Percentiles rank a stretch among this genome's conserved stretches.
Evolutionary conservation across 441 rosid genomes (phyloP).

Genomic region (Corymbia calophylla): DNA sequence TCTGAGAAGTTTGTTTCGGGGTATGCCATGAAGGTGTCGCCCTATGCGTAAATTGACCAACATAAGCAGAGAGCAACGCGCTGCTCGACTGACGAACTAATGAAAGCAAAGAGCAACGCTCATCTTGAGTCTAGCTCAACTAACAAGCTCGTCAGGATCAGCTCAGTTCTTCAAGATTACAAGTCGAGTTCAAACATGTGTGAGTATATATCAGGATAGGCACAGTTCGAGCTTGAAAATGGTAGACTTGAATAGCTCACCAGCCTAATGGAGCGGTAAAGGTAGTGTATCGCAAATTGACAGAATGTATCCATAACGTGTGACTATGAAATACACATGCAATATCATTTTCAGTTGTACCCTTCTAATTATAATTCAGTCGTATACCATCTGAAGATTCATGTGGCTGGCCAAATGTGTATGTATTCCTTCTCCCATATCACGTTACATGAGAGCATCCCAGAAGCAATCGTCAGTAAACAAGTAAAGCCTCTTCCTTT

Average conservation of each 20-base stretch:
- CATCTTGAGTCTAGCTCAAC: not conserved
- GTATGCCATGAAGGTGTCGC: not conserved
- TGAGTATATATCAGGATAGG: not conserved
- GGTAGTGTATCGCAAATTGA: not conserved
- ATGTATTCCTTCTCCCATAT: not conserved
- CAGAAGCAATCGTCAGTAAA: not conserved
- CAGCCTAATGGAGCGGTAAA: not conserved
- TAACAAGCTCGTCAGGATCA: not conserved
- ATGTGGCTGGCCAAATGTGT: not conserved
- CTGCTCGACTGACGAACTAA: not conserved
- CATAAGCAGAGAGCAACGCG: not conserved
- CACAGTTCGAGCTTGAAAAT: not conserved
- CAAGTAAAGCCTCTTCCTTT: not conserved
- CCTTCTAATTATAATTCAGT: not conserved
- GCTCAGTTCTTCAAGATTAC: not conserved
- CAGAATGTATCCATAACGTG: not conserved
- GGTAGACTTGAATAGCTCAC: not conserved
- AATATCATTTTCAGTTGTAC: not conserved
- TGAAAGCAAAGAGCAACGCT: not conserved
- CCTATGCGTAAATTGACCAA: not conserved
- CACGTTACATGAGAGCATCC: not conserved
- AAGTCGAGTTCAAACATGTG: not conserved
- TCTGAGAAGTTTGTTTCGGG: rapidly evolving
- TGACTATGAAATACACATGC: not conserved
- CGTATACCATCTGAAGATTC: not conserved